Evolutionary conservation across 345 rosid species (phyloP).

Genomic region (Hypericum androsaemum): DNA sequence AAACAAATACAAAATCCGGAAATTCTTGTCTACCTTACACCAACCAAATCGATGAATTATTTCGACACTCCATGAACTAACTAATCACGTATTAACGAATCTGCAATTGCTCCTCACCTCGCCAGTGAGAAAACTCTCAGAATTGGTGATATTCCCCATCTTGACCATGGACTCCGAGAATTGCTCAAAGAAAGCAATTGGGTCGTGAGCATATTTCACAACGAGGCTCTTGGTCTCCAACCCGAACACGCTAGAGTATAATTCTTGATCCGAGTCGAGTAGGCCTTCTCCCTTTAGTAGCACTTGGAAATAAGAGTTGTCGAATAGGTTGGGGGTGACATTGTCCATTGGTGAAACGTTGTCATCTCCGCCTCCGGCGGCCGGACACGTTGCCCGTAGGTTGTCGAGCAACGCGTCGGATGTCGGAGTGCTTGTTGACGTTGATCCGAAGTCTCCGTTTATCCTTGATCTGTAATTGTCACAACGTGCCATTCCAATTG

Average conservation of each 20-base stretch:
- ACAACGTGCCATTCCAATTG: conserved; percentile 82
- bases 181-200: conserved; percentile 62
- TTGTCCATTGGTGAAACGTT: conserved; percentile 62
- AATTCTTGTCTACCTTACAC: too few relatives aligned
- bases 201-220: conserved; percentile 46
- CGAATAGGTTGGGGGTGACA: conserved; percentile 60
- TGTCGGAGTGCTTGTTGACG: conserved; percentile 57
- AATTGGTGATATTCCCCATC: conserved; percentile 70
- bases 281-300: conserved; percentile 59
- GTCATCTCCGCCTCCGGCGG: conserved; percentile 41
- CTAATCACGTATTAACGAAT: conserved; percentile 55
- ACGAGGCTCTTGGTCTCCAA: conserved; percentile 53
- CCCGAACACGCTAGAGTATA: conserved; percentile 56
- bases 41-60: too few relatives aligned
- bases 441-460: conserved; percentile 44
- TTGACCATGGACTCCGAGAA: conserved; percentile 81
- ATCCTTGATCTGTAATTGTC: conserved; percentile 49
- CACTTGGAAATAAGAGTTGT: conserved; percentile 52
- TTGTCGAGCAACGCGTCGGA: conserved; percentile 29
- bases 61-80: too few relatives aligned
- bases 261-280: conserved; percentile 71
- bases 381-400: conserved; percentile 52
- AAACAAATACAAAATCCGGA: too few relatives aligned
- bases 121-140: conserved; percentile 46
- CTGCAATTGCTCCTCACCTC: conserved; percentile 78